Base-by-base conservation (phyloP, 148 eudicot species). In the Vaccinium myrtillus region DNA sequence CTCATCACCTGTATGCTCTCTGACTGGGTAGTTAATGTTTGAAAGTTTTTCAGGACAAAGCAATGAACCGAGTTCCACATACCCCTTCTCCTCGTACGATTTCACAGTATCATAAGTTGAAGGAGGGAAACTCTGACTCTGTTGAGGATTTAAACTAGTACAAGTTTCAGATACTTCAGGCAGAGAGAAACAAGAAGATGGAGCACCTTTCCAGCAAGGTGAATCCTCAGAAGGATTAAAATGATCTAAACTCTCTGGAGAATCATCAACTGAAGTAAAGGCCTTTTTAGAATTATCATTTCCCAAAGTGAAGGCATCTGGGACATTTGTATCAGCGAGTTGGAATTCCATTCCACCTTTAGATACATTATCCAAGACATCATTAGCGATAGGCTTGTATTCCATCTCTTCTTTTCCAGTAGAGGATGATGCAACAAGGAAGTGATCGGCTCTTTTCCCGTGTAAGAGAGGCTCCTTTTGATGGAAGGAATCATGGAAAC, bases 131-230 rank as follows among this genome's bases (percentile, higher is more conserved):
- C 76, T 46, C 77, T 80, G 89, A 75, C 77, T 84, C 63, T 58
- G 87, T 78, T 89, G 87, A 88, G 46, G 43, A 80, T 88, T 77
- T 84, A 73, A 85, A 81, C 86, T 77, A 83, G 75, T 59, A 74
- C 78, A 63, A 74, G 83, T 85, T 85, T 87, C 89, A 55, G 90
- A 65, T 78, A 79, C 75, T 36, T 83, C 91, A 69, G 85, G 84
- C 39, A 91, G 87, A 32, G 98, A 90, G 81, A 88, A 90, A n/a
- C 43, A 87, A 83, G 88, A 85, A 80, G 90, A 76, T 25, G 95
- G 89, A 27, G 94, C 91, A 82, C 99, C 98, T 94, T 90, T 94
- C 99, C 99, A 97, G 88, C 99, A 97, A 6, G 99, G 99, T 67
- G 99, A 97, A 91, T 97, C 99, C 83, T 89, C 97, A 61, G 91